Conservation (phyloP, 2,329 filamentous ascomycete species). For the Catunica adiposa region DNA sequence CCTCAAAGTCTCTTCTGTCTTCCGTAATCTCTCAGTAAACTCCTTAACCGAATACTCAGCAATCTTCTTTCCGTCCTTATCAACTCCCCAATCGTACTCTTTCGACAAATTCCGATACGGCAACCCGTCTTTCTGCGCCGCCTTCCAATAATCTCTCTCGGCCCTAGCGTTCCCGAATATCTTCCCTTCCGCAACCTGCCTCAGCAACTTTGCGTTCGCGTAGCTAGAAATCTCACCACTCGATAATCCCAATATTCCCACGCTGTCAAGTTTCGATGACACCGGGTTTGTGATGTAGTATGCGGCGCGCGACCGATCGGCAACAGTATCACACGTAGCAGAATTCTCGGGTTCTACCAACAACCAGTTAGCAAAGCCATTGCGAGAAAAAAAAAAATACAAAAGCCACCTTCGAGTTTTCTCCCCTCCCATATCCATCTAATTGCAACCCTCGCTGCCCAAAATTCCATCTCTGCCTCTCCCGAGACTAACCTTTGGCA, state of each 20-base stretch:
- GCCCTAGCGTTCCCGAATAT: constrained; percentile 28
- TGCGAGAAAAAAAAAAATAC: not conserved
- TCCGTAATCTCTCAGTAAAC: constrained; percentile 27
- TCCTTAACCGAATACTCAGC: constrained; percentile 31
- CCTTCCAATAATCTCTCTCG: constrained; percentile 42
- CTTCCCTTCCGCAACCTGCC: constrained; percentile 23
- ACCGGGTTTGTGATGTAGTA: constrained; percentile 35
- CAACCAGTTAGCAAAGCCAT: not conserved
- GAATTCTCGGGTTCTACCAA: not conserved
- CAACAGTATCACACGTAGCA: constrained; percentile 28
- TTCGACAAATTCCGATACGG: constrained; percentile 29
- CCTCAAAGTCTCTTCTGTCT: constrained; percentile 27
- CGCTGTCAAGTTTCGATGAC: constrained; percentile 28
- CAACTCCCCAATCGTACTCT: constrained; percentile 29
- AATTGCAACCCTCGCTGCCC: not conserved
- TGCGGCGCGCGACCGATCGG: constrained; percentile 30
- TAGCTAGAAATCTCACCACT: constrained; percentile 33
- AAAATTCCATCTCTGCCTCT: not conserved
- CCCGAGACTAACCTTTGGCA: constrained; percentile 16
- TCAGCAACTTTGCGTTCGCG: constrained; percentile 30
- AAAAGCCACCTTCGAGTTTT: too few species aligned
- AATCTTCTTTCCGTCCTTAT: constrained; percentile 33
- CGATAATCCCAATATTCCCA: constrained; percentile 29
- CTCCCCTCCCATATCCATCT: not conserved
- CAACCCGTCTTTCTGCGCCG: constrained; percentile 34